Conservation (phyloP, 106 monocot genomes). For the Acorus gramineus region DNA sequence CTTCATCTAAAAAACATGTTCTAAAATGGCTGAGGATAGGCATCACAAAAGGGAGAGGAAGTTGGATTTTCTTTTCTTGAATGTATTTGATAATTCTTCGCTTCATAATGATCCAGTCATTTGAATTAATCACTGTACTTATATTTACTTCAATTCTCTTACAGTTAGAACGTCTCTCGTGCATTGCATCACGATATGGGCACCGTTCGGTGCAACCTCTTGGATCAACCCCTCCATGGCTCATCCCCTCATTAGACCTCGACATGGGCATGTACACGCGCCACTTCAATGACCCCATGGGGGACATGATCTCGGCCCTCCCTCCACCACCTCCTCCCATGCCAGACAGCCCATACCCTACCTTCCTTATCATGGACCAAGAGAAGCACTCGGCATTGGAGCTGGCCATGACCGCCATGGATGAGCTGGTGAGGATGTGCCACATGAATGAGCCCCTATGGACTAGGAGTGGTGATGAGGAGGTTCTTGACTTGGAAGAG, state of each 20-base stretch:
- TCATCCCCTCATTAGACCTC: slow-evolving; percentile 73
- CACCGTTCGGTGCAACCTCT: slow-evolving; percentile 20
- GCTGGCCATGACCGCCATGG: slow-evolving; percentile 60
- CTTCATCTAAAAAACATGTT: too few relatives aligned
- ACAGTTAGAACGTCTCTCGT: slow-evolving; percentile 78
- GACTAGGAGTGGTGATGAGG: slow-evolving; percentile 23
- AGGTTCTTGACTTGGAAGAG: slow-evolving; percentile 54
- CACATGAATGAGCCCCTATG: slow-evolving; percentile 50
- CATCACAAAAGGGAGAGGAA: too few relatives aligned
- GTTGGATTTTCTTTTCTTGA: too few relatives aligned
- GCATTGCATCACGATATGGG: slow-evolving; percentile 51
- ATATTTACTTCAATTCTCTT: neutral
- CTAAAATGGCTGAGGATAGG: too few relatives aligned
- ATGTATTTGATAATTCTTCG: too few relatives aligned
- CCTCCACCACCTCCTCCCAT: neutral
- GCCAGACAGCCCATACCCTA: slow-evolving; percentile 13
- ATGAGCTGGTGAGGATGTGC: slow-evolving; percentile 53
- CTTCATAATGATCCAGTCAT: too few relatives aligned
- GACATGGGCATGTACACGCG: slow-evolving; percentile 81
- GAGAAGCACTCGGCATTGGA: slow-evolving; percentile 57
- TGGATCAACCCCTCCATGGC: slow-evolving; percentile 22
- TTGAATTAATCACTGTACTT: too few relatives aligned
- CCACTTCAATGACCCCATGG: slow-evolving; percentile 38
- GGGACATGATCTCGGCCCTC: slow-evolving; percentile 19
- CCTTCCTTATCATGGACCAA: slow-evolving; percentile 39